These are phyloP conservation scores for Rubus idaeus DNA, from an alignment of 306 rosid genomes.

Conservation along the genomic window DNA sequence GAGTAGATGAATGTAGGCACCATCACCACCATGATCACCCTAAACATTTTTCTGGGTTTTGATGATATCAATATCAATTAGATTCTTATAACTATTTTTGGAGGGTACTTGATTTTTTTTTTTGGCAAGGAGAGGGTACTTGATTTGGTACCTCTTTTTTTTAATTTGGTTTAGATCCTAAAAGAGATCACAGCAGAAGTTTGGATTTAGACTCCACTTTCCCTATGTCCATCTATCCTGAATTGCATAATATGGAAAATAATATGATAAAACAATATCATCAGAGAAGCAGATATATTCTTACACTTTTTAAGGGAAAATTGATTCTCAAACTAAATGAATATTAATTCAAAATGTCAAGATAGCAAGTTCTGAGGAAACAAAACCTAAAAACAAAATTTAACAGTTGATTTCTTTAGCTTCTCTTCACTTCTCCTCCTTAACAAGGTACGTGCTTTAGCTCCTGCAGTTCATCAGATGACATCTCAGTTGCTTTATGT, in stretches of 20 bases:
- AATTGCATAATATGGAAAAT: not conserved
- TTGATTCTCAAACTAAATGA: not conserved
- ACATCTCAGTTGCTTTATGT: slow-evolving; percentile 65
- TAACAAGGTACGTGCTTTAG: slow-evolving; percentile 7
- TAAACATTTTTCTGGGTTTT: slow-evolving; percentile 43
- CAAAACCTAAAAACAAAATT: slow-evolving; percentile 7
- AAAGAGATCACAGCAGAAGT: too few species aligned
- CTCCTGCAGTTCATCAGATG: slow-evolving; percentile 63
- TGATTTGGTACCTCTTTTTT: too few species aligned
- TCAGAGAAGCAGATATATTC: not conserved
- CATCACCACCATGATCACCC: slow-evolving; percentile 38
- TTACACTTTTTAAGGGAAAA: not conserved
- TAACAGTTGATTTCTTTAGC: not conserved
- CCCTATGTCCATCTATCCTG: not conserved
- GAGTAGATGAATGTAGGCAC: slow-evolving; percentile 57
- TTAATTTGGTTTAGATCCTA: too few species aligned
- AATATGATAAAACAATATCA: not conserved
- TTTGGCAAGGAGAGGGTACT: too few species aligned
- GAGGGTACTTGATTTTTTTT: too few species aligned
- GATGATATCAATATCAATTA: not conserved
- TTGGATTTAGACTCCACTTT: too few species aligned
- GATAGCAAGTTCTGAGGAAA: not conserved
- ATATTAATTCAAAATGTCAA: not conserved
- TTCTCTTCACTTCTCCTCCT: not conserved
- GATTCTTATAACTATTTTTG: not conserved